Conservation (phyloP, 148 eudicot species). For the Hydrangea macrophylla region DNA sequence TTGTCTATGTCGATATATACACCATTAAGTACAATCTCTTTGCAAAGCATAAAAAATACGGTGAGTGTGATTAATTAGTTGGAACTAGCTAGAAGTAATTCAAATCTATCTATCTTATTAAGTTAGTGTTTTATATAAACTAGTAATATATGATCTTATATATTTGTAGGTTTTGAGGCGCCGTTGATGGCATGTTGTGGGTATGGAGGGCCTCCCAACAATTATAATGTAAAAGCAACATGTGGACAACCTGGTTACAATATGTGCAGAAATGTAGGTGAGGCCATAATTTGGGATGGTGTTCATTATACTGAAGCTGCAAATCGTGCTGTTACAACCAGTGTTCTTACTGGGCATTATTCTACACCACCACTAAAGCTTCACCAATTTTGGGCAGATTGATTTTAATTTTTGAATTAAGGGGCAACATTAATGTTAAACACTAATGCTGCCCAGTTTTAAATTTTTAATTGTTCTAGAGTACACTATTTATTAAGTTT, state of each 20-base stretch:
- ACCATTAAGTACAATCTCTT: constrained; percentile 32
- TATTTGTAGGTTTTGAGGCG: constrained; percentile 27
- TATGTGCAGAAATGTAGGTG: constrained; percentile 36
- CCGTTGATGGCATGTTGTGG: constrained; percentile 49
- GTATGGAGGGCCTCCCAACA: constrained; percentile 37
- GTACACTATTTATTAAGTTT: too few relatives aligned
- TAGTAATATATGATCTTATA: too few relatives aligned
- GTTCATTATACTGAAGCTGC: constrained; percentile 56
- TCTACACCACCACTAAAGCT: constrained; percentile 19
- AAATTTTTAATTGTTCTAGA: too few relatives aligned
- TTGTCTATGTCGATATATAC: constrained; percentile 42
- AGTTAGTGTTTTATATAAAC: too few relatives aligned
- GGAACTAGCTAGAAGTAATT: too few relatives aligned
- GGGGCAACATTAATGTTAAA: too few relatives aligned
- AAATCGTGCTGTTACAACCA: constrained; percentile 30
- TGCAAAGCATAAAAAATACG: constrained; percentile 30
- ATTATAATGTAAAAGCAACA: constrained; percentile 40
- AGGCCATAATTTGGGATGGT: constrained; percentile 47
- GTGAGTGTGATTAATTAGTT: constrained; percentile 13
- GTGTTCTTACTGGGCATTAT: constrained; percentile 24
- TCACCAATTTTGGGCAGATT: constrained; percentile 7
- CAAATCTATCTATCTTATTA: too few relatives aligned
- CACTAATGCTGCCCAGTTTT: too few relatives aligned
- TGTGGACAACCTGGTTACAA: constrained; percentile 42
- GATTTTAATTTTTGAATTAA: too few relatives aligned